phyloP scores from a whole-genome alignment of 805 yeast species.

The Teunomyces tritomae region DNA sequence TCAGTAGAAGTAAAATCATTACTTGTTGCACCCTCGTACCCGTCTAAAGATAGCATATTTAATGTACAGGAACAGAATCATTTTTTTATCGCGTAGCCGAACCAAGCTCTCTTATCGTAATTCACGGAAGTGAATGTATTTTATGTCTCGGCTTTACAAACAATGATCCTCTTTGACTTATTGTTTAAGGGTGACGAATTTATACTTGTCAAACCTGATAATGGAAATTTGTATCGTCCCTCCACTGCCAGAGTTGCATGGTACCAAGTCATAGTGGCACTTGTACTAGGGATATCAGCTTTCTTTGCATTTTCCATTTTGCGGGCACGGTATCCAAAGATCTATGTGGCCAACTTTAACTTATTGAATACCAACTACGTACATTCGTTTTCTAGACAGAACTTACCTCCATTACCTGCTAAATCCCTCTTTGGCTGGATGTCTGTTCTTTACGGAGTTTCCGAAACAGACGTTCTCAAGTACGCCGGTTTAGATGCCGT shows the following conservation, averaged over 20 bases:
- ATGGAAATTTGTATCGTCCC: slow-evolving; percentile 7
- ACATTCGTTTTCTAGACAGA: slow-evolving; percentile 43
- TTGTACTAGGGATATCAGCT: slow-evolving; percentile 64
- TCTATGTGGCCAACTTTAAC: slow-evolving; percentile 77
- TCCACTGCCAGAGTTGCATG: slow-evolving; percentile 56
- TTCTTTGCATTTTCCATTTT: slow-evolving; percentile 67
- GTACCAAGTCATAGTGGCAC: slow-evolving; percentile 73
- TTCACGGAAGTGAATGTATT: not conserved
- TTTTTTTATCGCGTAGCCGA: too few relatives aligned
- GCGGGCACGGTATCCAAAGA: slow-evolving; percentile 70
- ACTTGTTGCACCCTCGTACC: too few relatives aligned
- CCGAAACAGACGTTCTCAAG: slow-evolving; percentile 75
- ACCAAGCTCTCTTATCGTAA: not conserved
- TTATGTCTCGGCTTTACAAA: not conserved
- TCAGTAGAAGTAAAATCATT: too few relatives aligned
- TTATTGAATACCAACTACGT: slow-evolving; percentile 42
- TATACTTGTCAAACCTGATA: not conserved
- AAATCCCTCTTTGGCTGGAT: slow-evolving; percentile 79
- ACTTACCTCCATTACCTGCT: slow-evolving; percentile 58
- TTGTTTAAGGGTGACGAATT: not conserved
- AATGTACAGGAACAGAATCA: too few relatives aligned
- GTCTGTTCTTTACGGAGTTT: slow-evolving; percentile 56
- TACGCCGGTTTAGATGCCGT: slow-evolving; percentile 94
- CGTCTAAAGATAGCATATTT: too few relatives aligned
- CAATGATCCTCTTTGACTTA: not conserved